Evolutionary conservation across 345 rosid genomes (phyloP).

Genomic region (Euphorbia peplus): DNA sequence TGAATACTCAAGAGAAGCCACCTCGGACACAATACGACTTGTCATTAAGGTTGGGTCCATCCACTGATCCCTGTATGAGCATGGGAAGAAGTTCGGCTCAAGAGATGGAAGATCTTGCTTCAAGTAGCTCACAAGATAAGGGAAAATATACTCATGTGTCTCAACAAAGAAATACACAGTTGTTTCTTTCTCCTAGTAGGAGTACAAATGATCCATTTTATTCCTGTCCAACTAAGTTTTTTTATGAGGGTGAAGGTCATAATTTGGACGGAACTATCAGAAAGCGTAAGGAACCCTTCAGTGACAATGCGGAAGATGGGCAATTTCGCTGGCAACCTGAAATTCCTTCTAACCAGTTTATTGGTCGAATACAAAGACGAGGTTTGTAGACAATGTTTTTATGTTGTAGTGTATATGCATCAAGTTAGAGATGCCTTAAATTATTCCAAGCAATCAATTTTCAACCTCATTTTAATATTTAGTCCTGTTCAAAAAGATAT

Average conservation of each 20-base stretch:
- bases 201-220: slow-evolving; percentile 33
- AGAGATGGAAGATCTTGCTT: slow-evolving; percentile 35
- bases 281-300: slow-evolving; percentile 46
- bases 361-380: slow-evolving; percentile 36
- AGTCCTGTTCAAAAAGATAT: slow-evolving; percentile 22
- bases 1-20: slow-evolving; percentile 30
- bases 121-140: slow-evolving; percentile 34
- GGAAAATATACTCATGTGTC: slow-evolving; percentile 25
- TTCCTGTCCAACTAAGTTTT: slow-evolving; percentile 31
- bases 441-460: slow-evolving; percentile 25
- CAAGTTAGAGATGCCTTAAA: slow-evolving; percentile 25
- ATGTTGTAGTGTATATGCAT: slow-evolving; percentile 29
- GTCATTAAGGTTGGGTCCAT: slow-evolving; percentile 72
- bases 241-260: slow-evolving; percentile 35
- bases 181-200: slow-evolving; percentile 56
- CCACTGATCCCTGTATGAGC: slow-evolving; percentile 41
- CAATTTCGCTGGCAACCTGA: slow-evolving; percentile 39
- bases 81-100: slow-evolving; percentile 38
- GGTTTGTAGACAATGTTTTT: slow-evolving; percentile 44
- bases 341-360: slow-evolving; percentile 30
- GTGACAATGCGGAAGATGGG: slow-evolving; percentile 37
- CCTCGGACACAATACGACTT: slow-evolving; percentile 60
- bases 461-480: slow-evolving; percentile 21
- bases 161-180: slow-evolving; percentile 42
- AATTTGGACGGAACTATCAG: slow-evolving; percentile 37